Conservation (phyloP, 805 yeast genomes). For the Zygoascus tannicola region DNA sequence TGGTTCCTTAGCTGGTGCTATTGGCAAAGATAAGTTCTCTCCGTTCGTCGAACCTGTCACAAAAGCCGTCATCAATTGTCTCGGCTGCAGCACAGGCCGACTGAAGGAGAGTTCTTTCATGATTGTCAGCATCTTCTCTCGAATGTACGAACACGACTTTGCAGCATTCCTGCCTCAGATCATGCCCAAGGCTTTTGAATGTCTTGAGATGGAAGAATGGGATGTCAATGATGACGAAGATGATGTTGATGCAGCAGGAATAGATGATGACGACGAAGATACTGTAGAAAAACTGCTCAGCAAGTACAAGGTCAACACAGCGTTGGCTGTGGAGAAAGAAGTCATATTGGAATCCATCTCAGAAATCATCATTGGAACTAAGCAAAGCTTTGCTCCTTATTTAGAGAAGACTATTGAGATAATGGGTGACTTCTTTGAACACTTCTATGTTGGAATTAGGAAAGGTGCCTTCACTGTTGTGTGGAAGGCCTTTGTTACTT, state of each 20-base stretch:
- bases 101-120: conserved; percentile 93
- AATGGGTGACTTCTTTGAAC: conserved; percentile 63
- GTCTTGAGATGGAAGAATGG: conserved; percentile 81
- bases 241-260: conserved; percentile 34
- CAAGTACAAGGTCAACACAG: conserved; percentile 80
- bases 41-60: conserved; percentile 81
- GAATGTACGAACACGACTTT: conserved; percentile 86
- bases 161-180: conserved; percentile 74
- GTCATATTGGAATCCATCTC: conserved; percentile 85
- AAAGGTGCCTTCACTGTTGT: conserved; percentile 74
- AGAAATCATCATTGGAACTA: conserved; percentile 83
- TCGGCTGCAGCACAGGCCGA: conserved; percentile 69
- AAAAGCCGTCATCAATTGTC: conserved; percentile 74
- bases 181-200: conserved; percentile 74
- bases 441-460: conserved; percentile 78
- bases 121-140: conserved; percentile 86
- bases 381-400: conserved; percentile 66
- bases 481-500: conserved; percentile 74
- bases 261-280: conserved; percentile 38
- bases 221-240: conserved; percentile 30
- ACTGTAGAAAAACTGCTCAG: conserved; percentile 41
- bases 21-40: conserved; percentile 81
- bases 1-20: conserved; percentile 93
- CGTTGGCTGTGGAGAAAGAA: conserved; percentile 92
- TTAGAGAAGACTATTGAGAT: conserved; percentile 57